Evolutionary conservation across 148 eudicot genomes (phyloP).

Genomic region (Rhododendron molle): DNA sequence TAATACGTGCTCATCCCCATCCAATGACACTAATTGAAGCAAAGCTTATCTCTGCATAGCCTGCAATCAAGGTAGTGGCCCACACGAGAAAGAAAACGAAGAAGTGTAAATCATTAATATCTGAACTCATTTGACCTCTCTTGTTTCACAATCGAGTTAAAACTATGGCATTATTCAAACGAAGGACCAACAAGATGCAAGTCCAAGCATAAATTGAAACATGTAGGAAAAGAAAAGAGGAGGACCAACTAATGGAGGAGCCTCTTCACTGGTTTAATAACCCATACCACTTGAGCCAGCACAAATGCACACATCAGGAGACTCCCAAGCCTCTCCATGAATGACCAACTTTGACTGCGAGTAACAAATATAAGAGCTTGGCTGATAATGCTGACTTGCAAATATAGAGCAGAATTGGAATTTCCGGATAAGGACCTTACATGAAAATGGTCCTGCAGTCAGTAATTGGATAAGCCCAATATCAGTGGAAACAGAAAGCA

Average conservation of each 20-base stretch:
- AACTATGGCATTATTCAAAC: not conserved
- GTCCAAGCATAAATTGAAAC: not conserved
- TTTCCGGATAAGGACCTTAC: constrained; percentile 48
- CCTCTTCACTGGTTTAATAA: not conserved
- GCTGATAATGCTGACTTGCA: constrained; percentile 81
- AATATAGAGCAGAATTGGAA: constrained; percentile 59
- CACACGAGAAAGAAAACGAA: constrained; percentile 8
- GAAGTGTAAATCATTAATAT: not conserved
- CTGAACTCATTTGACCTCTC: not conserved
- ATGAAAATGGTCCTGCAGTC: constrained; percentile 41
- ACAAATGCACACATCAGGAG: constrained; percentile 64
- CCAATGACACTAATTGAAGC: constrained; percentile 71
- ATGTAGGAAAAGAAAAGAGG: not conserved
- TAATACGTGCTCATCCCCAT: constrained; percentile 80
- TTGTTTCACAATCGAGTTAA: not conserved
- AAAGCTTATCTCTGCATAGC: constrained; percentile 61
- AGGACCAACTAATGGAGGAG: constrained; percentile 3
- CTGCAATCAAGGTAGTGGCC: constrained; percentile 72
- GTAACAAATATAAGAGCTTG: constrained; percentile 85
- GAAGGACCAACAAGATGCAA: not conserved
- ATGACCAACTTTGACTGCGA: constrained; percentile 78
- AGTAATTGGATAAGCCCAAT: not conserved
- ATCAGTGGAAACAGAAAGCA: not conserved
- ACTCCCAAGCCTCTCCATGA: constrained; percentile 65
- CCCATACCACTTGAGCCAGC: constrained; percentile 59